Base-by-base conservation (phyloP, 805 yeast genomes). In the Lipomyces chichibuensis region DNA sequence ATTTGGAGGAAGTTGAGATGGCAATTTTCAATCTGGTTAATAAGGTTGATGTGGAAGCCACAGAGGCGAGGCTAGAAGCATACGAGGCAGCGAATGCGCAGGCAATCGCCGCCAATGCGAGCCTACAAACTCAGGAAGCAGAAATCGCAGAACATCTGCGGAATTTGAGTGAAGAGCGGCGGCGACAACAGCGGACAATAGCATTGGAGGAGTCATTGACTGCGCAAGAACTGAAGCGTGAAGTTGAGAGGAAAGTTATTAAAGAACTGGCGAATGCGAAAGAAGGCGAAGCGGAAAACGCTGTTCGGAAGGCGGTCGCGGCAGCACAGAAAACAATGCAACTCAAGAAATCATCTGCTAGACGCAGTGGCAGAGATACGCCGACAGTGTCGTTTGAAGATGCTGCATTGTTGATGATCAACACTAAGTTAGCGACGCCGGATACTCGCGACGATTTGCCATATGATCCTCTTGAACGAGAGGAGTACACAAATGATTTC, bases 401-500 rank as follows among this genome's bases (percentile, higher is more conserved):
- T 27, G 71, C 60, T 17, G 69, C 69, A 13, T 63, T 63, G 14
- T 66, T 64, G 37, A 27, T 68, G 62, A 32, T 54, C 27, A 60
- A 52, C 33, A 14, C 62, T 11, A 54, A 54, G 39, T 54, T 55
- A 11, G 33, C 32, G 9, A 43, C 51, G 33, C 49, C 57, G 20
- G 46, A 75, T 62, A 74, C 76, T 58, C 74, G 72, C 64, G 79
- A 77, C 27, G 71, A 75, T 17, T 80, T 83, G 5, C 98, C 98
- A 20, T 94, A 93, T 77, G 92, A 98, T 11, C 98, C 98, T 8
- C 94, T 94, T 79, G 87, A 88, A 75, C 98, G 98, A 57, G 98
- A 94, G 78, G 83, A 95, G 68, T 88, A 89, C 66, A 68, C 80
- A 7, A 78, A 81, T 29, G 81, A 82, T 63, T 81, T 84, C 35